These are phyloP conservation scores for Lipomyces oligophaga DNA, from an alignment of 805 yeast species.

Conservation along the genomic window DNA sequence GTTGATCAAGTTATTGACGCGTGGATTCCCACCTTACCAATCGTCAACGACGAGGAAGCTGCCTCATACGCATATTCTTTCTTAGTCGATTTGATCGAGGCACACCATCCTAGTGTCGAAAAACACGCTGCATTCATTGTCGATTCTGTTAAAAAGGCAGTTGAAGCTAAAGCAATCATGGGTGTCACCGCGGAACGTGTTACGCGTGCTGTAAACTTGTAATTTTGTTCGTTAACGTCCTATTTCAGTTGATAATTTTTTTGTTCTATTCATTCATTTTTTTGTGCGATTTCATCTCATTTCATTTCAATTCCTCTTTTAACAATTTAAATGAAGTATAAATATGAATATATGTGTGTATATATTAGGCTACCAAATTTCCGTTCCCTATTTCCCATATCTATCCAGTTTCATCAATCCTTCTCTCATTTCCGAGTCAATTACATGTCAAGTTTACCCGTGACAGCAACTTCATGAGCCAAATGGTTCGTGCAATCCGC, in stretches of 20 bases:
- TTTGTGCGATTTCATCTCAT: background rate
- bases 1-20: slow-evolving; percentile 56
- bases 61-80: slow-evolving; percentile 81
- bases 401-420: too few relatives aligned
- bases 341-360: background rate
- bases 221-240: background rate
- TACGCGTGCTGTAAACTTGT: slow-evolving; percentile 20
- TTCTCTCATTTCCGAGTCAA: background rate
- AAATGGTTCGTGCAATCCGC: slow-evolving; percentile 67
- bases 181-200: slow-evolving; percentile 28
- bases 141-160: slow-evolving; percentile 18
- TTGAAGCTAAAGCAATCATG: slow-evolving; percentile 19
- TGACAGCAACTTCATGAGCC: slow-evolving; percentile 45
- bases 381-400: too few relatives aligned
- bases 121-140: slow-evolving; percentile 45
- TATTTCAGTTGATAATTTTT: background rate
- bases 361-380: too few relatives aligned
- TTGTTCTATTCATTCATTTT: background rate
- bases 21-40: slow-evolving; percentile 82
- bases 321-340: background rate
- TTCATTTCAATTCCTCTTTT: too few relatives aligned
- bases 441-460: slow-evolving; percentile 12
- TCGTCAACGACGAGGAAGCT: slow-evolving; percentile 78
- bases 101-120: slow-evolving; percentile 56
- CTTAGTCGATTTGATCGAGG: slow-evolving; percentile 65